Evolutionary conservation across 1,284 basidiomycete species (phyloP), one percentile per base, ranked within the genome.

Genomic region (Cutaneotrichosporon curvatum): DNA sequence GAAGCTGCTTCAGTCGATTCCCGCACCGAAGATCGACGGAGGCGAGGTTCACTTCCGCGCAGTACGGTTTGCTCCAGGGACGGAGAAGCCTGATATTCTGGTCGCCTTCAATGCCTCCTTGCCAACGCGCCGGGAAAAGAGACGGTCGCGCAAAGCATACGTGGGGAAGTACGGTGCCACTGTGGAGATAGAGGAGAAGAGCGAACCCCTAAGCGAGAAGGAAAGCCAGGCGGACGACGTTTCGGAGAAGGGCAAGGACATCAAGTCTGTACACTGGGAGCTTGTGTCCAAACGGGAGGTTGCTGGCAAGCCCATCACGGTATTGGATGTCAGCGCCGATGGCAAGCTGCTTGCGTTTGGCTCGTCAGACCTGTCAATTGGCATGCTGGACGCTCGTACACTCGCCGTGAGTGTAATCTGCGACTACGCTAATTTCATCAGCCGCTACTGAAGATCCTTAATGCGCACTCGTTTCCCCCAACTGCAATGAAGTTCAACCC

Each of bases 391-490:
- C 65, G 78, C 88, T 3, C 75, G 75, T 46, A 89, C 82, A 1
- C 71, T 97, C 30, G 78, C 80, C 39, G 91, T 94, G 67, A 65
- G 84, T 74, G 25, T 41, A 77, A 79, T 40, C 88, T 92, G 67
- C n/a, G 63, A 83, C 74, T 16, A 16, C 14, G 2, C 15, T 22
- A 16, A 49, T 43, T 9, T 46, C 38, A 10, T 7, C 56, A 95
- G 89, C 89, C 91, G 0, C 70, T 92, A 9, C 73, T 89, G 28
- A 83, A 83, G 28, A 92, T 98, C 51, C 76, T 96, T 40, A 87
- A 89, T 67, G 87, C 92, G 0, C 95, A 98, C 70, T 88, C 91
- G 55, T 94, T 98, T 68, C 89, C 95, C 3, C 81, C 89, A 2
- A 98, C 94, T 0, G 83, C 85, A 1, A 72, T 98, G 47, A 80